phyloP scores from a whole-genome alignment of 345 rosid genomes.

The Heritiera fomes region DNA sequence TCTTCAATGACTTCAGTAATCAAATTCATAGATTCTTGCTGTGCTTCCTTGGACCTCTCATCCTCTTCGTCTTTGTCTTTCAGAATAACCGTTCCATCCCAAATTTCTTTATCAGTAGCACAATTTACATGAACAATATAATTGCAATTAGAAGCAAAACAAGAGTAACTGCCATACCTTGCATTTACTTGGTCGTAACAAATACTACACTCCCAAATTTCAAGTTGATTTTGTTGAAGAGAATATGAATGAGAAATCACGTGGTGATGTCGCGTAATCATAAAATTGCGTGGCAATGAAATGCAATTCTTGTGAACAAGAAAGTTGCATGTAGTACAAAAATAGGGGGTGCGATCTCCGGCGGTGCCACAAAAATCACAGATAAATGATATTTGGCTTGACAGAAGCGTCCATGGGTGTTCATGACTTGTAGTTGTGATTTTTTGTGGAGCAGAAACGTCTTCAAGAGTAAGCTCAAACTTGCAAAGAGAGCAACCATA shows the following conservation, averaged over 20 bases:
- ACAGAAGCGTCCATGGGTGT: neutral
- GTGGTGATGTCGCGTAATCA: constrained; percentile 11
- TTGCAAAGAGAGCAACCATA: no score
- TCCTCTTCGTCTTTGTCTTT: no score
- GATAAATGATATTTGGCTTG: neutral
- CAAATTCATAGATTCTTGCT: no score
- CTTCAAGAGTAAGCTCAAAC: neutral
- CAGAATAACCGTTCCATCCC: constrained; percentile 11
- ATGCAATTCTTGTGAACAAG: constrained; percentile 12
- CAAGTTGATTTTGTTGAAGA: neutral
- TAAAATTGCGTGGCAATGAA: neutral
- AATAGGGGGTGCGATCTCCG: neutral
- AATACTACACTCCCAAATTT: constrained; percentile 3
- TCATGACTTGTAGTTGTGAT: neutral
- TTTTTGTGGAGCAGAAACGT: neutral
- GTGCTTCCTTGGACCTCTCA: no score
- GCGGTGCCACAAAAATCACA: constrained; percentile 26
- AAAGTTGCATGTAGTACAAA: no score
- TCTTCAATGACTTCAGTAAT: neutral
- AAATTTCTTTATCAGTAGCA: constrained; percentile 15
- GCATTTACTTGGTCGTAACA: constrained; percentile 7
- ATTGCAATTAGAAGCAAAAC: constrained; percentile 1
- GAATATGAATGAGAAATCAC: no score
- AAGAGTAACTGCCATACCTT: constrained; percentile 21
- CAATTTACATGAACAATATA: constrained; percentile 25